Evolutionary conservation across 306 rosid species (phyloP).

Genomic region (Rosa lucieae): DNA sequence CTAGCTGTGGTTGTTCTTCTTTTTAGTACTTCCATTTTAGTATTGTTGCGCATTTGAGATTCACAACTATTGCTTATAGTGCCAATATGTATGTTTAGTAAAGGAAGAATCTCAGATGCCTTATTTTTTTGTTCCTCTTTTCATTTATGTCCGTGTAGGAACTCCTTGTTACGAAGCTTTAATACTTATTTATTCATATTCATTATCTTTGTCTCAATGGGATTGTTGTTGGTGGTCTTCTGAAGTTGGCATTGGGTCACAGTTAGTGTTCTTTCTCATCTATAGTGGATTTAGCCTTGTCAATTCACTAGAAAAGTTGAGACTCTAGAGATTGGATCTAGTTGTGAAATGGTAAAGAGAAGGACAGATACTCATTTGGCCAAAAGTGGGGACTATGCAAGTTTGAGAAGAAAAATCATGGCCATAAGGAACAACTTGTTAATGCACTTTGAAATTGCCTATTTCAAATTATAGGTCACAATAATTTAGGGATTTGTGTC

Average conservation of each 20-base stretch:
- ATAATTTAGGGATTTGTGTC: neutral
- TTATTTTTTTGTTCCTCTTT: conserved; percentile 1
- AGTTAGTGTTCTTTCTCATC: neutral
- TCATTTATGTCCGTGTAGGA: conserved; percentile 32
- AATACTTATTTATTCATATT: conserved; percentile 31
- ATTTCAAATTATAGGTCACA: neutral
- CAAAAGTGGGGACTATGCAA: neutral
- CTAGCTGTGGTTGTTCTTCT: conserved; percentile 22
- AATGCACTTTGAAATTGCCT: neutral
- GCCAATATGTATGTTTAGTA: conserved; percentile 28
- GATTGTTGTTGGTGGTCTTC: neutral
- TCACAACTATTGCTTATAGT: conserved; percentile 32
- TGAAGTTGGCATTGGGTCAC: conserved; percentile 1
- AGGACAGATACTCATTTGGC: neutral
- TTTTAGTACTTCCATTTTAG: neutral
- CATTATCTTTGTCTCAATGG: conserved; percentile 8
- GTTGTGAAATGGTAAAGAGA: neutral
- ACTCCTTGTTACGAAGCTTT: conserved; percentile 17
- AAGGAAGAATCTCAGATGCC: conserved; percentile 40
- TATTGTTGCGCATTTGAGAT: conserved; percentile 51
- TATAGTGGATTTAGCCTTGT: neutral
- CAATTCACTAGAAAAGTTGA: neutral
- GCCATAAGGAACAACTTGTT: neutral
- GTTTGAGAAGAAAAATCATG: neutral
- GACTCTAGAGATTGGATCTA: neutral